Evolutionary conservation across 495 filamentous ascomycete genomes (phyloP).

Genomic region (Talaromyces thailandensis): DNA sequence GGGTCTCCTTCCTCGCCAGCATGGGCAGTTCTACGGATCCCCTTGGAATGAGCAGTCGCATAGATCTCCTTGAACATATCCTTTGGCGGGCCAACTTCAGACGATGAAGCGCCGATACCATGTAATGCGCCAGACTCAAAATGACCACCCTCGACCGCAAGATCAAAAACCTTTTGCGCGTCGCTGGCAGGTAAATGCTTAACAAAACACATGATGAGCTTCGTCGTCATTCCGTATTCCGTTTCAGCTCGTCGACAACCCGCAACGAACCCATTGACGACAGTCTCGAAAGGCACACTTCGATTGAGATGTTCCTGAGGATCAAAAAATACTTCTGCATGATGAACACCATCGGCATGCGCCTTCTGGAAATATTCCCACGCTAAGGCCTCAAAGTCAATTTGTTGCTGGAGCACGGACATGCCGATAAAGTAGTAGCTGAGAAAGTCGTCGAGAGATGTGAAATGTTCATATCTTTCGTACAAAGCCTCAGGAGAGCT

Average conservation of each 20-base stretch:
- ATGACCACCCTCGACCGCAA: constrained; percentile 37
- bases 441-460: constrained; percentile 69
- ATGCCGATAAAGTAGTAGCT: constrained; percentile 72
- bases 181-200: constrained; percentile 54
- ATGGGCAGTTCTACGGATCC: constrained; percentile 57
- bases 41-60: constrained; percentile 33
- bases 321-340: constrained; percentile 76
- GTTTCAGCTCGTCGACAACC: constrained; percentile 51
- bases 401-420: constrained; percentile 47
- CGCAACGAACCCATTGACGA: constrained; percentile 48
- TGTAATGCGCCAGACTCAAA: constrained; percentile 44
- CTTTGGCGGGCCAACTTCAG: constrained; percentile 56
- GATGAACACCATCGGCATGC: constrained; percentile 54
- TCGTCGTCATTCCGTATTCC: constrained; percentile 54
- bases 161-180: constrained; percentile 38
- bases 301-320: constrained; percentile 64
- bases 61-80: constrained; percentile 54
- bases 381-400: constrained; percentile 66
- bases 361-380: constrained; percentile 64
- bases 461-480: constrained; percentile 53
- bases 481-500: constrained; percentile 47
- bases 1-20: constrained; percentile 70
- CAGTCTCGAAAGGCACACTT: constrained; percentile 49
- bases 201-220: constrained; percentile 62
- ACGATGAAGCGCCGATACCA: constrained; percentile 60